Evolutionary conservation across 345 rosid species (phyloP).

Genomic region (Diplotaxis tenuifolia): DNA sequence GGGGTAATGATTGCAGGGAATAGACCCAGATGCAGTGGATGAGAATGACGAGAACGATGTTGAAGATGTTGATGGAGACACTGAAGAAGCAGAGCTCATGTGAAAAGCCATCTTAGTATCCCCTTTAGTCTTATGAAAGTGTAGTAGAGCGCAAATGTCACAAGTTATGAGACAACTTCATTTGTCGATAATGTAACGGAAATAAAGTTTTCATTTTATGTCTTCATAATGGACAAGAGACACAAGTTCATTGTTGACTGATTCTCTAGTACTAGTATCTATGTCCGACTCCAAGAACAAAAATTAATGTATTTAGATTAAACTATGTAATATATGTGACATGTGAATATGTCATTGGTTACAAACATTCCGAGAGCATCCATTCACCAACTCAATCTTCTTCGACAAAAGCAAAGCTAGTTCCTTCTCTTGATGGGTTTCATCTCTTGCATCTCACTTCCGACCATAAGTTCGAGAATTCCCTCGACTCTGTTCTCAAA

Average conservation of each 20-base stretch:
- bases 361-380: slow-evolving; percentile 20
- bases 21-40: slow-evolving; percentile 97
- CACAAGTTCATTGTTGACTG: neutral
- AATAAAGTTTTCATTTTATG: neutral
- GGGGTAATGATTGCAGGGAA: slow-evolving; percentile 57
- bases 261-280: neutral
- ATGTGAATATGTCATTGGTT: slow-evolving; percentile 17
- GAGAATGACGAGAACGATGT: slow-evolving; percentile 95
- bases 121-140: neutral
- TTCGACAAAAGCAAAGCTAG: slow-evolving; percentile 13
- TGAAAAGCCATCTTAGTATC: slow-evolving; percentile 27
- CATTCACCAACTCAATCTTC: slow-evolving; percentile 16
- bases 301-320: neutral
- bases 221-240: neutral
- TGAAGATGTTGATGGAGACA: slow-evolving; percentile 94
- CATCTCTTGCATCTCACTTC: slow-evolving; percentile 34
- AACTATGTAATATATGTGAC: slow-evolving; percentile 2
- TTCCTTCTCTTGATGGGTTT: slow-evolving; percentile 40
- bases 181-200: neutral
- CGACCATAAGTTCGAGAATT: slow-evolving; percentile 16
- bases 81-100: slow-evolving; percentile 85
- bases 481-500: slow-evolving; percentile 18
- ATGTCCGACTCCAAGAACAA: neutral
- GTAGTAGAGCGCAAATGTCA: neutral
- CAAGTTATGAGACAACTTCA: neutral